These are phyloP conservation scores for Linum usitatissimum DNA, from an alignment of 345 rosid species.

Conservation along the genomic window DNA sequence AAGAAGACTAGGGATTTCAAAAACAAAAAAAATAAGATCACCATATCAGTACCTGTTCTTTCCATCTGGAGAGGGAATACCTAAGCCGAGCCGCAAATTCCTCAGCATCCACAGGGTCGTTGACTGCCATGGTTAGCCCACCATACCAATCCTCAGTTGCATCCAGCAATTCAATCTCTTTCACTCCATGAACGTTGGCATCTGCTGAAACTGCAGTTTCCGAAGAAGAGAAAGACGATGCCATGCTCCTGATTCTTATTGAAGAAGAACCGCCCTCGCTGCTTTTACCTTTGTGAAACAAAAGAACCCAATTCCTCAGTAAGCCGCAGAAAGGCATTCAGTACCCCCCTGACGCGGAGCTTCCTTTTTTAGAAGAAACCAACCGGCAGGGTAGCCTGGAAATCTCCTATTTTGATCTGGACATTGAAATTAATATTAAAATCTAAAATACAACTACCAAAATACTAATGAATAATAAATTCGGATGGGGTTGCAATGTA, in stretches of 20 bases:
- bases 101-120: constrained; percentile 31
- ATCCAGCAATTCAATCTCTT: constrained; percentile 19
- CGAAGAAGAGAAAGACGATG: constrained; percentile 13
- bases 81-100: constrained; percentile 34
- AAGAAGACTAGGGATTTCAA: background rate
- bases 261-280: background rate
- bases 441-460: too few species aligned
- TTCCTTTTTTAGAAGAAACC: too few species aligned
- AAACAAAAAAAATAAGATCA: background rate
- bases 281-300: background rate
- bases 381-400: too few species aligned
- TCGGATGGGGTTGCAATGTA: too few species aligned
- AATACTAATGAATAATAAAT: too few species aligned
- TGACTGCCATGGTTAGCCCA: constrained; percentile 41
- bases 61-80: constrained; percentile 48
- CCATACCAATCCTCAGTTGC: constrained; percentile 38
- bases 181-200: background rate
- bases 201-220: constrained; percentile 11
- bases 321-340: too few species aligned
- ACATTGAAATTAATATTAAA: too few species aligned
- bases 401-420: too few species aligned
- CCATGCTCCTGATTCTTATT: constrained; percentile 1
- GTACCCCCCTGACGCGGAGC: too few species aligned
- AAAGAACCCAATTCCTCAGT: too few species aligned
- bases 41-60: constrained; percentile 26